Evolutionary conservation across 1,284 basidiomycete genomes (phyloP), one percentile per base, ranked within the genome.

Genomic region (Gymnopus androsaceus): DNA sequence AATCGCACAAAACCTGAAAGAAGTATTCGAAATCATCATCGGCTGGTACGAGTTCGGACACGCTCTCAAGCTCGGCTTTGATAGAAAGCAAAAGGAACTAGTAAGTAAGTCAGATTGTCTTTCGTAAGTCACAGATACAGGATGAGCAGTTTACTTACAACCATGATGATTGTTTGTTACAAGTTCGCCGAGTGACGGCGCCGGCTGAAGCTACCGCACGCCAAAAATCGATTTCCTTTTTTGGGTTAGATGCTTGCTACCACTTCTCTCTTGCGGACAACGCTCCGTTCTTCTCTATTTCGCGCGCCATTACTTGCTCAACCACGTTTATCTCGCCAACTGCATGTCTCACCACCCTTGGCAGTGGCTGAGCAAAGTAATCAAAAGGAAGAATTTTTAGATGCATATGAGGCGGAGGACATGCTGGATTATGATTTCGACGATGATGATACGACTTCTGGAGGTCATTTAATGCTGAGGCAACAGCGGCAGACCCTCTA

Each of bases 31-130:
- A 92, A 59, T 85, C 79, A 34, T 84, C 78, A 4, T 76, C 70
- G 8, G 78, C 77, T 21, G 90, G 90, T 41, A 73, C 72, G 23
- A 92, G 73, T 65, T 83, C 76, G 14, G 87, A 87, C 59, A 92
- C 83, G 62, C 88, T 87, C 67, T 92, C 88, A 42, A 92, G 78
- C 4, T 89, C 87, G 25, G 89, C 90, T 71, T 85, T 85, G 67
- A 90, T 88, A 40, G 84, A 87, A 17, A 91, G 76, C 59, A 77
- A 72, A 7, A 91, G 76, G 52, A 75, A 67, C 75, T 77, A 52
- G 8, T 19, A 3, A 44, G 17, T 9, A 25, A 19, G 45, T 2
- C 7, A 51, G 28, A 53, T 28, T 25, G n/a, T n/a, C n/a, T n/a
- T 51, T n/a, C 28, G 40, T 31, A 44, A 28, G 23, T 25, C n/a